Conservation (phyloP, 176 grass and related monocot species). For the Aegilops tauschii region DNA sequence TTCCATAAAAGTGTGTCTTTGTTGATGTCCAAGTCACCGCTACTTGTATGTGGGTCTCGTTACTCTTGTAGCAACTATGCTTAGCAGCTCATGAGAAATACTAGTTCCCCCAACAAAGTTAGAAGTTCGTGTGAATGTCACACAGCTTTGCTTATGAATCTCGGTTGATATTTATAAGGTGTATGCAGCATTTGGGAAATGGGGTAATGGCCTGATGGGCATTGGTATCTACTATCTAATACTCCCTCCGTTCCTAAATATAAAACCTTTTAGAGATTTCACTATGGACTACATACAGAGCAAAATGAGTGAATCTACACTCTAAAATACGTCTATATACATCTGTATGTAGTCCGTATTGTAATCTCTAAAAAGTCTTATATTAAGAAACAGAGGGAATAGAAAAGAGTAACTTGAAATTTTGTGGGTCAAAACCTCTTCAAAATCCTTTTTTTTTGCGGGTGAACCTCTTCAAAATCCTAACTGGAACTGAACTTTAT, state of each 20-base stretch:
- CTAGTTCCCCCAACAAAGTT: neutral
- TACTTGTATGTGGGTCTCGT: neutral
- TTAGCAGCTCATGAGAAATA: neutral
- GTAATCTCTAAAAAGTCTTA: too few species aligned
- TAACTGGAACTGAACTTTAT: neutral
- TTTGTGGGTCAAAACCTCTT: too few species aligned
- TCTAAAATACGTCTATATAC: too few species aligned
- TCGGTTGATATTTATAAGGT: slow-evolving; percentile 2
- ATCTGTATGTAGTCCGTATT: too few species aligned
- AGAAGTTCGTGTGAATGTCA: neutral
- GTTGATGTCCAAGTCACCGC: neutral
- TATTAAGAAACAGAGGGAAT: too few species aligned
- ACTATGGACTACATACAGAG: too few species aligned
- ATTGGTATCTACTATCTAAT: neutral
- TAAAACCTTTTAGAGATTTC: too few species aligned
- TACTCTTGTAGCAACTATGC: neutral
- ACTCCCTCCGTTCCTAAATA: too few species aligned
- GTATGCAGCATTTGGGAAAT: neutral
- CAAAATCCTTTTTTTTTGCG: too few species aligned
- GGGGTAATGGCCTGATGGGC: neutral
- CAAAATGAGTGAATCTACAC: too few species aligned
- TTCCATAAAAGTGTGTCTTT: neutral
- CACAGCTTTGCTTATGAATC: slow-evolving; percentile 3
- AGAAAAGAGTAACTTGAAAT: too few species aligned
- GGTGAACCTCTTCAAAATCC: neutral